Evolutionary conservation across 331 rosid species (phyloP).

Genomic region (Arachis monticola): DNA sequence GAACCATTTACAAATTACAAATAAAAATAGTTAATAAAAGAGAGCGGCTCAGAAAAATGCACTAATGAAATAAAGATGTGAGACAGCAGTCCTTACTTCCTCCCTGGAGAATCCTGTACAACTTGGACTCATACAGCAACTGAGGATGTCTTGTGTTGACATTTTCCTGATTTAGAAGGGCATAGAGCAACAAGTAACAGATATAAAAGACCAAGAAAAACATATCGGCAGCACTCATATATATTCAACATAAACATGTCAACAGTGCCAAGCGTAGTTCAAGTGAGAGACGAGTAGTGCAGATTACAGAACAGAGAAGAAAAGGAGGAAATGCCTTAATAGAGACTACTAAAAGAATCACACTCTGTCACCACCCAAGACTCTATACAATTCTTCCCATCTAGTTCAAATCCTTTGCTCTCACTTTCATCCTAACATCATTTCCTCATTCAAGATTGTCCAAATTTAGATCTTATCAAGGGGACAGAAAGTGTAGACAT

Average conservation of each 20-base stretch:
- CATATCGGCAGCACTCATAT: background rate
- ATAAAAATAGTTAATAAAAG: background rate
- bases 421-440: background rate
- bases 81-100: slow-evolving; percentile 62
- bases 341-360: background rate
- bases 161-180: slow-evolving; percentile 58
- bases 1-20: background rate
- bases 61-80: background rate
- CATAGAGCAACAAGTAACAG: background rate
- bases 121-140: slow-evolving; percentile 79
- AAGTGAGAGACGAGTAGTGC: no score
- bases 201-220: background rate
- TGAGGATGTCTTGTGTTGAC: slow-evolving; percentile 88
- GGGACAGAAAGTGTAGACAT: no score
- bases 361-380: background rate
- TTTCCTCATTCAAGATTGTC: background rate
- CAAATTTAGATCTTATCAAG: no score
- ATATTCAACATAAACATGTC: background rate
- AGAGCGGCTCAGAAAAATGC: background rate
- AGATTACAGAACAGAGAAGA: no score
- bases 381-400: background rate
- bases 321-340: no score
- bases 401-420: background rate
- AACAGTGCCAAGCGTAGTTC: background rate
- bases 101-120: slow-evolving; percentile 86